Conservation (phyloP, 2,329 filamentous ascomycete genomes). For the Aspergillus sp. region DNA sequence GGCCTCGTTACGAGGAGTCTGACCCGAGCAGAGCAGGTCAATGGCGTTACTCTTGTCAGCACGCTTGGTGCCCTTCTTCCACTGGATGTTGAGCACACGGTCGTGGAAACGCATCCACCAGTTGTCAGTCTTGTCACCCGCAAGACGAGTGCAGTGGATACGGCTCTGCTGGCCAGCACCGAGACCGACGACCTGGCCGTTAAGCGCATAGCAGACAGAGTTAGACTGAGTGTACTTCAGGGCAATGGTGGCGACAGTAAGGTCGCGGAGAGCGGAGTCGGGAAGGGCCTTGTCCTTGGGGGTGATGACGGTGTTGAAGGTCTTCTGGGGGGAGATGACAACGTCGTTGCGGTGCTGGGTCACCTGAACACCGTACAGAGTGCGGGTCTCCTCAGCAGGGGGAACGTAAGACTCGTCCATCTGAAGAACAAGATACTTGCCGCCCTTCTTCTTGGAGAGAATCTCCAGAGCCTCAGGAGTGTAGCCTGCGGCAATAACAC, state of each 20-base stretch:
- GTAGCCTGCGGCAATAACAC: constrained; percentile 88
- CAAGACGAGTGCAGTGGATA: constrained; percentile 96
- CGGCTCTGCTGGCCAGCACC: constrained; percentile 95
- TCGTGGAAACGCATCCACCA: constrained; percentile 99
- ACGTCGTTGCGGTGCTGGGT: constrained; percentile 91
- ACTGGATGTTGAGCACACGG: constrained; percentile 80
- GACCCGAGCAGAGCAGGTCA: constrained; percentile 85
- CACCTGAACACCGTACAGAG: constrained; percentile 84
- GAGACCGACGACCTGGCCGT: constrained; percentile 89
- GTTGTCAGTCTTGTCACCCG: constrained; percentile 97
- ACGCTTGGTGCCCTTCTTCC: constrained; percentile 96
- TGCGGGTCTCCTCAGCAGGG: constrained; percentile 68
- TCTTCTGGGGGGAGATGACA: constrained; percentile 71
- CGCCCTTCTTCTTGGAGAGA: constrained; percentile 95
- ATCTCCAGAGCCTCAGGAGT: constrained; percentile 81
- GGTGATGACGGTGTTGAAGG: constrained; percentile 80
- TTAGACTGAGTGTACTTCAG: constrained; percentile 99
- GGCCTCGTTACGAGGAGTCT: constrained; percentile 75
- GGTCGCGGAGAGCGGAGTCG: constrained; percentile 77
- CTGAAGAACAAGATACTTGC: constrained; percentile 91
- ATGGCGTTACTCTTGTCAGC: constrained; percentile 98
- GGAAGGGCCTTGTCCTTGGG: constrained; percentile 75
- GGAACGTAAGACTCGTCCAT: constrained; percentile 87
- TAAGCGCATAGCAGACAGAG: constrained; percentile 94
- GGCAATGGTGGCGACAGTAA: constrained; percentile 93